Conservation (phyloP, 805 yeast genomes). For the Candida endomychidarum region DNA sequence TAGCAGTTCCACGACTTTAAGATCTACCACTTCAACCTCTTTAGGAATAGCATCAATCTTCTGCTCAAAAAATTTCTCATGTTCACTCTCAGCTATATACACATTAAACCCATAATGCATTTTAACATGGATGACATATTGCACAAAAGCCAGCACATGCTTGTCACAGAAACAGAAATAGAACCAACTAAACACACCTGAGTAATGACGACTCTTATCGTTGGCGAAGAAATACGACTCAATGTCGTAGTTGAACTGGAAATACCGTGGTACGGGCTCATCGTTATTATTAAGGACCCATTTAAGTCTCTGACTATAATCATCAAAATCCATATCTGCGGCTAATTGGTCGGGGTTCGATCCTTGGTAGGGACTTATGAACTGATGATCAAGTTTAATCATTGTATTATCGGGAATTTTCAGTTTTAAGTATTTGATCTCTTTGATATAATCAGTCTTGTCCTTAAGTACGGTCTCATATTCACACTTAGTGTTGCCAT, state of each 20-base stretch:
- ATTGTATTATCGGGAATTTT: not conserved
- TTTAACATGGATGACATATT: slow-evolving; percentile 3
- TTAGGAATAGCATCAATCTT: not conserved
- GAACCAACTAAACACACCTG: slow-evolving; percentile 1
- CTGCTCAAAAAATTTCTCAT: slow-evolving; percentile 5
- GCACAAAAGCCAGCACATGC: not conserved
- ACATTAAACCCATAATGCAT: slow-evolving; percentile 3
- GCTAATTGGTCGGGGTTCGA: not conserved
- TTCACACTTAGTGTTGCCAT: slow-evolving; percentile 19
- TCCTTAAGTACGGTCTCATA: slow-evolving; percentile 8
- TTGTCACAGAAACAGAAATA: not conserved
- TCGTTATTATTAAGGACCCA: no score
- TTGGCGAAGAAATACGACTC: slow-evolving; percentile 1
- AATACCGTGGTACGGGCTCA: no score
- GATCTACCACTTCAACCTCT: not conserved
- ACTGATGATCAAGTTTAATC: not conserved
- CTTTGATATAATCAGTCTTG: slow-evolving; percentile 6
- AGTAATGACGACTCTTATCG: not conserved
- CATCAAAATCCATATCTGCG: not conserved
- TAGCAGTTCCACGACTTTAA: not conserved
- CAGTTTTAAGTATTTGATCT: slow-evolving; percentile 3
- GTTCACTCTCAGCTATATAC: slow-evolving; percentile 3
- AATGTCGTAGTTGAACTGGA: not conserved
- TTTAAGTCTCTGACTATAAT: no score
- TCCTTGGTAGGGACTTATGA: not conserved